A percentile compares a stretch with the other conserved stretches of the same genome.
These are phyloP conservation scores for Peronospora farinosa DNA, from an alignment of 352 stramenopile genomes.

Conservation along the genomic window DNA sequence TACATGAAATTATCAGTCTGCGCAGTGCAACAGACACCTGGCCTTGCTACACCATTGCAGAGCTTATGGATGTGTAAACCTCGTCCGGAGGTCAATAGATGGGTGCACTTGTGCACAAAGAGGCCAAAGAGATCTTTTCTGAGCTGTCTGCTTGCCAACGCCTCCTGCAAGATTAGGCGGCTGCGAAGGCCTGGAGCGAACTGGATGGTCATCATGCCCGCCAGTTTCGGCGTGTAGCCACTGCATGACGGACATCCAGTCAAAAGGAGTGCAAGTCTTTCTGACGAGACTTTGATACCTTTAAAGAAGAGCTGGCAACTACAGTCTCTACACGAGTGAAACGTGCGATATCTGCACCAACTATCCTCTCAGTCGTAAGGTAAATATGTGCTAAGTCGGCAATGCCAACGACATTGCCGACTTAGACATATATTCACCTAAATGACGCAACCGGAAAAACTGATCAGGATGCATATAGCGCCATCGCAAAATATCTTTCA, in stretches of 20 bases:
- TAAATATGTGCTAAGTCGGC: too few species aligned
- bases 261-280: conserved; percentile 4
- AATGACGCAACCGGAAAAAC: conserved; percentile 20
- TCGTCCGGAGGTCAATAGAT: conserved; percentile 11
- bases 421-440: conserved; percentile 10
- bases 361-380: background rate
- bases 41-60: conserved; percentile 5
- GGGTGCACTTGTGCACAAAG: conserved; percentile 19
- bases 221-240: conserved; percentile 4
- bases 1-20: background rate
- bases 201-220: conserved; percentile 16
- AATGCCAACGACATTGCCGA: background rate
- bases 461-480: conserved; percentile 19
- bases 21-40: conserved; percentile 4
- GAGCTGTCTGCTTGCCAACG: conserved; percentile 9
- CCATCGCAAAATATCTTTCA: background rate
- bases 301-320: background rate
- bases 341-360: conserved; percentile 11
- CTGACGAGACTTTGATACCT: conserved; percentile 14
- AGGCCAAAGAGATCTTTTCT: conserved; percentile 6
- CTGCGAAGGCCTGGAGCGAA: conserved; percentile 5
- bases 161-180: conserved; percentile 14
- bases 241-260: conserved; percentile 17
- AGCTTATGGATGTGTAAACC: conserved; percentile 1
- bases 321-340: conserved; percentile 17